Evolutionary conservation across 208 protist species (phyloP).

Genomic region (Wallacemonas sp.): DNA sequence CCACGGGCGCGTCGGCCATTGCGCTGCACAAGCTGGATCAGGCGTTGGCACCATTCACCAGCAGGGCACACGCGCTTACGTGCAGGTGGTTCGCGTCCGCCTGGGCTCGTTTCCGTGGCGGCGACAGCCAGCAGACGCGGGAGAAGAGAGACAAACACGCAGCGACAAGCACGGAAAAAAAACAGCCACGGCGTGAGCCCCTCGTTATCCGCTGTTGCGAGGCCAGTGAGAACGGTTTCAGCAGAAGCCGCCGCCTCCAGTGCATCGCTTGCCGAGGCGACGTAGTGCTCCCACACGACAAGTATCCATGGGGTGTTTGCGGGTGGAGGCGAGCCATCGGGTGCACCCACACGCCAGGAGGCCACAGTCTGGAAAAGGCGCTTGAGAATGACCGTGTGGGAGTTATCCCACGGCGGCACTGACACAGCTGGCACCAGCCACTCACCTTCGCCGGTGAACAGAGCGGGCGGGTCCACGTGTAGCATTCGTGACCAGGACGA

Average conservation of each 20-base stretch:
- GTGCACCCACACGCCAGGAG: too few relatives aligned
- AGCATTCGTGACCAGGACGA: neutral
- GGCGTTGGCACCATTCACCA: constrained; percentile 1
- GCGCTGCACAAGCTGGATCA: neutral
- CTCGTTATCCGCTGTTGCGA: too few relatives aligned
- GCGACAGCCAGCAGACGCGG: neutral
- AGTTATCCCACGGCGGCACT: neutral
- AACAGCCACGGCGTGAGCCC: too few relatives aligned
- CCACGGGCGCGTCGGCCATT: neutral
- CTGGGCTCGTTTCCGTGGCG: neutral
- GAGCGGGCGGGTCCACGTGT: neutral
- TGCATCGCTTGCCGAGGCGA: neutral
- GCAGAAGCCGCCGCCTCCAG: too few relatives aligned
- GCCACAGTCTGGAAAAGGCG: neutral
- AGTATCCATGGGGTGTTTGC: neutral
- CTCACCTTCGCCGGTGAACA: neutral
- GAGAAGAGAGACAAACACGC: neutral
- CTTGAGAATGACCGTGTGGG: neutral
- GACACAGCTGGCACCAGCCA: too few relatives aligned
- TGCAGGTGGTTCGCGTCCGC: too few relatives aligned
- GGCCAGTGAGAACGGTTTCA: too few relatives aligned
- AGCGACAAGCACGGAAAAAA: neutral
- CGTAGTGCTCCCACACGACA: neutral
- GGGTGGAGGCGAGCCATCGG: too few relatives aligned
- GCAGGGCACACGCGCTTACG: too few relatives aligned